Evolutionary conservation across 116 monocot genomes (phyloP).

Genomic region (Zostera marina): DNA sequence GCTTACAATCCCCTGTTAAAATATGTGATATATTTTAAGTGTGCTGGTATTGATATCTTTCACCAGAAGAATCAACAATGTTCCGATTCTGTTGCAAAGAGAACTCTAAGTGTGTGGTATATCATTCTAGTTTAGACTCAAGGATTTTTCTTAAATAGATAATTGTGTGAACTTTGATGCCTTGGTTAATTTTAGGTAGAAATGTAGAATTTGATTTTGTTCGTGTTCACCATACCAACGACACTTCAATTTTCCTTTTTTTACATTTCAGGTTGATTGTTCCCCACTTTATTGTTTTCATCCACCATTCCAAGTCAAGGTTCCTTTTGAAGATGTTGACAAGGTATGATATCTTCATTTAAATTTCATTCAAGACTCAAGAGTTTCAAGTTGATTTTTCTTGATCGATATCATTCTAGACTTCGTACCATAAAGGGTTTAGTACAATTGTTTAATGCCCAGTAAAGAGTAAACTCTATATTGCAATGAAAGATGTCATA

Average conservation of each 20-base stretch:
- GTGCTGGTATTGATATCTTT: background rate
- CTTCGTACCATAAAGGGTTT: background rate
- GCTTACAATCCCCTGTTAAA: background rate
- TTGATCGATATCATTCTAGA: background rate
- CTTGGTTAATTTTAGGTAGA: too few relatives aligned
- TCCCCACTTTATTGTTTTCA: conserved; percentile 20
- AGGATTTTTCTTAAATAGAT: background rate
- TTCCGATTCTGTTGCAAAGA: background rate
- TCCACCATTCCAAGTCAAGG: conserved; percentile 37
- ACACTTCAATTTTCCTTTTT: background rate
- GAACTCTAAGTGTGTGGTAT: conserved; percentile 1
- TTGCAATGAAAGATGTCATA: too few relatives aligned
- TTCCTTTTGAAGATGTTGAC: conserved; percentile 88
- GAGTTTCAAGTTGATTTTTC: background rate
- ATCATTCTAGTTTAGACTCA: background rate
- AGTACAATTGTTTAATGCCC: too few relatives aligned
- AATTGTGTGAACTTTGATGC: too few relatives aligned
- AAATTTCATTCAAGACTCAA: background rate
- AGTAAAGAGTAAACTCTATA: too few relatives aligned
- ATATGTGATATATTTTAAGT: background rate
- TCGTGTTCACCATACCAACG: too few relatives aligned
- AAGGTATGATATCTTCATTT: conserved; percentile 27
- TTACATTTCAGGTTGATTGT: background rate
- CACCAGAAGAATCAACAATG: background rate
- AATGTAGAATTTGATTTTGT: too few relatives aligned